Conservation (phyloP, 176 grass and related monocot species). For the Rhynchospora tenuis region DNA sequence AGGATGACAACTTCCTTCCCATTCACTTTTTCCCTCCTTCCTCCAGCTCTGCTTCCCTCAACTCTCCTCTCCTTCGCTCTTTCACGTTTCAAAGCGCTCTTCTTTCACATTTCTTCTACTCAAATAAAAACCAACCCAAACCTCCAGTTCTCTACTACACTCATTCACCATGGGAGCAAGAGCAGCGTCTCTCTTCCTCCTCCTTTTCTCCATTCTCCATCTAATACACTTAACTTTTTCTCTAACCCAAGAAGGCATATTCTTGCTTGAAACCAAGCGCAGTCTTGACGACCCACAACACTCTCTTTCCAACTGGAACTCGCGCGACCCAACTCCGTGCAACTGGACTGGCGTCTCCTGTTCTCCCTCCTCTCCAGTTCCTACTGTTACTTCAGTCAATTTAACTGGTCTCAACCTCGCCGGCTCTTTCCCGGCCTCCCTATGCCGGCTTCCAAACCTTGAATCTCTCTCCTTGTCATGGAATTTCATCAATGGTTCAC, state of each 20-base stretch:
- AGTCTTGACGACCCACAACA: conserved; percentile 34
- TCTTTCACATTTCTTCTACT: conserved; percentile 27
- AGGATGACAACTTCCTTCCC: neutral
- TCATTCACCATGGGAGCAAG: conserved; percentile 8
- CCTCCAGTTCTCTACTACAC: neutral
- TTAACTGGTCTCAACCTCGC: conserved; percentile 30
- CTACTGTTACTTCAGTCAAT: conserved; percentile 30
- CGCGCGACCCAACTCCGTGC: conserved; percentile 30
- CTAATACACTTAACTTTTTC: neutral
- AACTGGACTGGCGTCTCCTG: conserved; percentile 62
- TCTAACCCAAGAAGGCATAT: conserved; percentile 29
- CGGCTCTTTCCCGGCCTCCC: conserved; percentile 39
- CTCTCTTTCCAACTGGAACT: conserved; percentile 43
- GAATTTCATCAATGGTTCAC: conserved; percentile 20
- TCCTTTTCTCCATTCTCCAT: conserved; percentile 11
- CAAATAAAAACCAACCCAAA: conserved; percentile 22
- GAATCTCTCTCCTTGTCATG: conserved; percentile 19
- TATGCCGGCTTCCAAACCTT: conserved; percentile 38
- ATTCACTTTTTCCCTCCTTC: neutral
- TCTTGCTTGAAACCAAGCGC: conserved; percentile 39
- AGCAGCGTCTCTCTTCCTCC: conserved; percentile 13
- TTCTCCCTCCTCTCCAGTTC: neutral
- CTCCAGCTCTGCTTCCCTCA: neutral
- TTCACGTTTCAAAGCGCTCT: conserved; percentile 15
- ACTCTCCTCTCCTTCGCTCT: conserved; percentile 2